A percentile compares a stretch with the other conserved stretches of the same genome.
These are phyloP conservation scores for Pseudisothecium myosuroides DNA, from an alignment of 225 moss, liverwort and hornwort species.

Conservation along the genomic window DNA sequence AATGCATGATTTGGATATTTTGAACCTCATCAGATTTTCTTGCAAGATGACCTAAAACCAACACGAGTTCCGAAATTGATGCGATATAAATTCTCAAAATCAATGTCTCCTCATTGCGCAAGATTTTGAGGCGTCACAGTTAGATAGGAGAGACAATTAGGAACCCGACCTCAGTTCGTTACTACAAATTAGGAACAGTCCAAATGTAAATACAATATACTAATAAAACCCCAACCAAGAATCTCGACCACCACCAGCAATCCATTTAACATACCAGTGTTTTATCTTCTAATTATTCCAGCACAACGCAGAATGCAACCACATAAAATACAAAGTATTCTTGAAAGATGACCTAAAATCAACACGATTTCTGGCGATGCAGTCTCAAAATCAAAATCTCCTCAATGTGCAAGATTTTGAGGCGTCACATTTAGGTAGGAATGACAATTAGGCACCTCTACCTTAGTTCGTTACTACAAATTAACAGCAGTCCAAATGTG, in stretches of 20 bases:
- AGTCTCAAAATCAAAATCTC: background rate
- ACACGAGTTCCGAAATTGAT: background rate
- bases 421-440: background rate
- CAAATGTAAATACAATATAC: background rate
- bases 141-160: background rate
- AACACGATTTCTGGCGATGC: background rate
- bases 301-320: background rate
- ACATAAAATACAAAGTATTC: too few relatives aligned
- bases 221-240: background rate
- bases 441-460: background rate
- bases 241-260: background rate
- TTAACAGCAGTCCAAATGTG: background rate
- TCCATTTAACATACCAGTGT: background rate
- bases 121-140: background rate
- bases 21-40: background rate
- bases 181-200: background rate
- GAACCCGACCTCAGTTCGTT: background rate
- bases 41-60: background rate
- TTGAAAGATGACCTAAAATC: background rate
- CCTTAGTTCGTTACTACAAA: background rate
- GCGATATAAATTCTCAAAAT: background rate
- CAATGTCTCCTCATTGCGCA: background rate
- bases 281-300: background rate
- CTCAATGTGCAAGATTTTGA: background rate
- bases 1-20: background rate